Base-by-base conservation (phyloP, 495 filamentous ascomycete species). In the Bacidia gigantensis region DNA sequence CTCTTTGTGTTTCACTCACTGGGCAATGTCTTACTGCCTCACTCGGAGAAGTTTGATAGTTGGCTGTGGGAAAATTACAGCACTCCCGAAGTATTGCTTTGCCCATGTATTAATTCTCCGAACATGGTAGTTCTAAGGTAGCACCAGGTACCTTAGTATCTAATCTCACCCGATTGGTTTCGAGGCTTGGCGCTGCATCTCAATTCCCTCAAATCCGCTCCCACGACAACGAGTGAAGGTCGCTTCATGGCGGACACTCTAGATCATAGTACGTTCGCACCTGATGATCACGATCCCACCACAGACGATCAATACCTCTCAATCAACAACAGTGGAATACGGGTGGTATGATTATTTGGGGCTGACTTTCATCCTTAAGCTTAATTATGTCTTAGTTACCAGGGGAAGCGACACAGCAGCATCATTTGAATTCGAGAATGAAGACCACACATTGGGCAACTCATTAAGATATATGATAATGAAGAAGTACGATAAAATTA, bases 391-490 rank as follows among this genome's bases (percentile, higher is more conserved):
- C 35, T 5, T 46, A 86, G 84, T 68, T 89, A 42, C 80, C 83
- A 56, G 83, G 84, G 38, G 81, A 46, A 78, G 78, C 39, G 78
- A 80, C 42, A 85, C 76, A 7, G 81, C 82, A 3, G 82, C 83
- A 12, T 84, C 81, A 14, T 98, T 96, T 62, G 85, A 96, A 65
- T 90, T 98, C 58, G 75, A 83, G 46, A 77, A 83, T 23, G 92
- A 98, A 66, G 90, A 92, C 20, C 92, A 98, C 63, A 98, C 92
- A 0, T 70, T 98, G 53, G 92, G 93, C 2, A 98, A 98, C 67
- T 87, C 90, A 3, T 72, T 98, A 54, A 75, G 92, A 56, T 96
- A 84, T 63, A 82, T 95, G 55, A 95, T 97, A 59, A 96, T 95
- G 89, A 96, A 95, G 70, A 98, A 98, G 92, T 95, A 70, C 38